Evolutionary conservation across 352 stramenopile genomes (phyloP).

Genomic region (Ophiocytium majus): DNA sequence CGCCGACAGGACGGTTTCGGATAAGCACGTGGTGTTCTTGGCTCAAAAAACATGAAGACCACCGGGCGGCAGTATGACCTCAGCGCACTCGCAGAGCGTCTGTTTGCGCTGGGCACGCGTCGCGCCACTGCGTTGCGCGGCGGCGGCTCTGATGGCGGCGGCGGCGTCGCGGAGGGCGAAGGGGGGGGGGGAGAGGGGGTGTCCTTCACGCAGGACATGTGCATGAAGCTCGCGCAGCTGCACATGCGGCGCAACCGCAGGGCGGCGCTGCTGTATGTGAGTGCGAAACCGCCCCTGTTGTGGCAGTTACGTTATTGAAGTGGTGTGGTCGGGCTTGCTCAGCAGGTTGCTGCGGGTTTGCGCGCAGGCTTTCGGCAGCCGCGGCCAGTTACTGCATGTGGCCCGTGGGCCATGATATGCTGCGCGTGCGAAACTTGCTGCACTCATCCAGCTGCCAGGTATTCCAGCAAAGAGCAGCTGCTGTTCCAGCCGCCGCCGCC

Average conservation of each 20-base stretch:
- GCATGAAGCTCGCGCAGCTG: conserved; percentile 1
- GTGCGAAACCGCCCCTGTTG: background rate
- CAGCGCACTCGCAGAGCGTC: too few species aligned
- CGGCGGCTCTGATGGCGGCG: background rate
- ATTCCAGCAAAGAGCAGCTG: too few species aligned
- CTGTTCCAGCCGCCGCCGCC: too few species aligned
- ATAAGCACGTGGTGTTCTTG: too few species aligned
- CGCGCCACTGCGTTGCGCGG: too few species aligned
- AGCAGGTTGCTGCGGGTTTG: too few species aligned
- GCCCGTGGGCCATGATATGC: background rate
- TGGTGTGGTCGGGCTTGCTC: background rate
- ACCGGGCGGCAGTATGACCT: too few species aligned
- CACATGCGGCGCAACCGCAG: background rate
- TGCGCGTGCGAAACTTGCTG: too few species aligned
- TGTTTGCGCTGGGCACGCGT: too few species aligned
- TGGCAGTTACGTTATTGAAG: background rate
- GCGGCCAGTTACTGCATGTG: background rate
- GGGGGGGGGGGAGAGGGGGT: background rate
- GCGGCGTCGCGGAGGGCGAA: background rate
- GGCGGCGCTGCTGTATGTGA: background rate
- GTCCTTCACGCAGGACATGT: background rate
- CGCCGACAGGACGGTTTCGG: too few species aligned
- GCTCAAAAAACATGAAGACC: too few species aligned
- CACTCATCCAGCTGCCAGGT: too few species aligned
- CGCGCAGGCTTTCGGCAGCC: background rate